Evolutionary conservation across 108 stramenopile species (phyloP).

Genomic region (Epithemia pelagica): DNA sequence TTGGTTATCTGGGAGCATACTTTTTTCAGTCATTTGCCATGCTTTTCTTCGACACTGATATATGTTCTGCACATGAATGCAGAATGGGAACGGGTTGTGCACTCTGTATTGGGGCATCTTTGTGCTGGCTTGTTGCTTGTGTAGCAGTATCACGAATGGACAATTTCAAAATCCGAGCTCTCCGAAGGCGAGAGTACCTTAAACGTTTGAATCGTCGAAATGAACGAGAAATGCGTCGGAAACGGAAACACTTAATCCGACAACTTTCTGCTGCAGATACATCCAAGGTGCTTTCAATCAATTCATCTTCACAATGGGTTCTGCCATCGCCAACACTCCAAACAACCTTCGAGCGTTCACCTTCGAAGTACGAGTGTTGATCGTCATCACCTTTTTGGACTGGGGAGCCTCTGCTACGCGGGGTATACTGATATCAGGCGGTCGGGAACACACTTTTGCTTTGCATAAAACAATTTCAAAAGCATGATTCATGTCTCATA

Average conservation of each 20-base stretch:
- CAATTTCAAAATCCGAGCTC: slow-evolving; percentile 9
- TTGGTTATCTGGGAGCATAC: slow-evolving; percentile 31
- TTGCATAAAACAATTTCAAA: too few relatives aligned
- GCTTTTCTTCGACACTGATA: slow-evolving; percentile 38
- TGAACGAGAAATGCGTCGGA: background rate
- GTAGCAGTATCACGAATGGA: slow-evolving; percentile 35
- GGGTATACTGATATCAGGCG: too few relatives aligned
- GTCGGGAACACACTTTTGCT: too few relatives aligned
- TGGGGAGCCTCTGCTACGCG: too few relatives aligned
- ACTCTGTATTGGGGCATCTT: slow-evolving; percentile 20
- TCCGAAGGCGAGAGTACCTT: background rate
- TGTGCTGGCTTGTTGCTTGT: slow-evolving; percentile 33
- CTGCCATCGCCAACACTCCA: too few relatives aligned
- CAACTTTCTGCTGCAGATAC: background rate
- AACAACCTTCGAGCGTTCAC: too few relatives aligned
- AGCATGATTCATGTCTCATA: too few relatives aligned
- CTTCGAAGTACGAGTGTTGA: too few relatives aligned
- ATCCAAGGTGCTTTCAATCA: background rate
- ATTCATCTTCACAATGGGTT: background rate
- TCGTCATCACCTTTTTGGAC: too few relatives aligned
- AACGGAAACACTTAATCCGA: background rate
- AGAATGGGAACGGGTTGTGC: slow-evolving; percentile 14
- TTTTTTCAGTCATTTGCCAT: slow-evolving; percentile 46
- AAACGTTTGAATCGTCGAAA: background rate
- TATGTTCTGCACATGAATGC: slow-evolving; percentile 31